Base-by-base conservation (phyloP, 345 rosid genomes). In the Eucalyptus pauciflora region DNA sequence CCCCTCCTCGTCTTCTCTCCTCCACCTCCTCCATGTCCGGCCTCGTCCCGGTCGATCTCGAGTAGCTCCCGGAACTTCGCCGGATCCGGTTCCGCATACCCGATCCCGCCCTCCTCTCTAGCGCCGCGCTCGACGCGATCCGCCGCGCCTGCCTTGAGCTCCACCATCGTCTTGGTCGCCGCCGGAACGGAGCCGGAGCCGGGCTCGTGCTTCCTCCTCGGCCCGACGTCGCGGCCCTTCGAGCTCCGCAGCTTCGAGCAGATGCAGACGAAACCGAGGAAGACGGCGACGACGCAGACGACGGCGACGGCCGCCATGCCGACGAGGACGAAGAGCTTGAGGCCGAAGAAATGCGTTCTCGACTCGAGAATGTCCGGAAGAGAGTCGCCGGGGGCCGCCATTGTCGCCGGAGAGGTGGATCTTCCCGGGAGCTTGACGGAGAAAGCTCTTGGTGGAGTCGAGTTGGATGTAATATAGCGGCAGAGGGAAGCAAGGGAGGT, bases 81-180 rank as follows among this genome's bases (percentile, higher is more conserved):
- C 76, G 20, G 76, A n/a, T n/a, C 76, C 41, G 76, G 41, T n/a
- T 3, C 20, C 41, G 37, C 41, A 7, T 64, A n/a, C 9, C 37
- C 71, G 37, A 64, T n/a, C 31, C 33, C 33, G 16, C 33, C 41
- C 41, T 64, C 76, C 37, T n/a, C 6, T 64, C 37, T 16, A 3
- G 76, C 33, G 41, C 76, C 76, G 16, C 76, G 41, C 29, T 33
- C 91, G 41, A 41, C 87, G 5, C 69, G 93, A 54, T 93, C 94
- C 91, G 62, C 37, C 41, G 20, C 93, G 86, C 62, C 6, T 17
- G 94, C 90, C 87, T 91, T 93, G 93, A 97, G 93, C 94, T 95
- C 98, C 86, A 91, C 51, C 86, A 94, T 94, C 93, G 96, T 96
- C 86, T 94, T 96, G 64, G 98, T 92, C 29, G 93, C 96, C 13